A percentile compares a stretch with the other conserved stretches of the same genome.
Conservation (phyloP, 768 basidiomycete genomes). For the Hortiboletus campestris region DNA sequence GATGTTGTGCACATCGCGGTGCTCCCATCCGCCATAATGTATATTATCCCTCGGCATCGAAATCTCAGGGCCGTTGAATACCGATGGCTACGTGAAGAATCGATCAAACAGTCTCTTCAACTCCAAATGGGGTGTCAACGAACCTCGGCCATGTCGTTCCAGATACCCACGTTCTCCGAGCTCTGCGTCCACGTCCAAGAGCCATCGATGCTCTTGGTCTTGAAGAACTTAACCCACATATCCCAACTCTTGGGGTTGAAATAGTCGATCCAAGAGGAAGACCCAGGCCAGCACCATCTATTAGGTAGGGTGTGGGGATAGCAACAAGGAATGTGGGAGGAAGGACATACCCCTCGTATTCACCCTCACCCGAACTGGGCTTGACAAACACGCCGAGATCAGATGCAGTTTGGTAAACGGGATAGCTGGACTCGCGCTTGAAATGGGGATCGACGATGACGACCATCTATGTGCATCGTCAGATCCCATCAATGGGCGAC, state of each 20-base stretch:
- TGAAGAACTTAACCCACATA: constrained; percentile 90
- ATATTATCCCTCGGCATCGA: constrained; percentile 73
- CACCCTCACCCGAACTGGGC: constrained; percentile 70
- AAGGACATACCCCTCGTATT: constrained; percentile 73
- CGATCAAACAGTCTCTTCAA: not conserved
- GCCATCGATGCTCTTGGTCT: constrained; percentile 48
- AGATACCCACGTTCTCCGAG: constrained; percentile 83
- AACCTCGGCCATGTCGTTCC: constrained; percentile 99
- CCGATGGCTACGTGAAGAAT: constrained; percentile 64
- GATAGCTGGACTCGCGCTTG: constrained; percentile 77
- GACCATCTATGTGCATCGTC: constrained; percentile 69
- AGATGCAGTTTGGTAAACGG: constrained; percentile 81
- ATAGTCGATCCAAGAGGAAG: constrained; percentile 95
- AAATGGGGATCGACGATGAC: constrained; percentile 96
- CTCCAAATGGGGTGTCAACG: constrained; percentile 6
- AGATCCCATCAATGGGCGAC: not conserved
- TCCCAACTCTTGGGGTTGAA: constrained; percentile 89
- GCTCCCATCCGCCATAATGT: constrained; percentile 96
- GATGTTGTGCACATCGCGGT: constrained; percentile 95
- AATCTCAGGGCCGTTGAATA: constrained; percentile 99
- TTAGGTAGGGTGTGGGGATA: not conserved
- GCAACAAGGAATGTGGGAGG: not conserved
- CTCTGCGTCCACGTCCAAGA: constrained; percentile 79
- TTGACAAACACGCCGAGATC: constrained; percentile 84
- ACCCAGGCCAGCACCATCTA: constrained; percentile 95